Base-by-base conservation (phyloP, 2,329 filamentous ascomycete species). In the Aspergillus calidoustus region DNA sequence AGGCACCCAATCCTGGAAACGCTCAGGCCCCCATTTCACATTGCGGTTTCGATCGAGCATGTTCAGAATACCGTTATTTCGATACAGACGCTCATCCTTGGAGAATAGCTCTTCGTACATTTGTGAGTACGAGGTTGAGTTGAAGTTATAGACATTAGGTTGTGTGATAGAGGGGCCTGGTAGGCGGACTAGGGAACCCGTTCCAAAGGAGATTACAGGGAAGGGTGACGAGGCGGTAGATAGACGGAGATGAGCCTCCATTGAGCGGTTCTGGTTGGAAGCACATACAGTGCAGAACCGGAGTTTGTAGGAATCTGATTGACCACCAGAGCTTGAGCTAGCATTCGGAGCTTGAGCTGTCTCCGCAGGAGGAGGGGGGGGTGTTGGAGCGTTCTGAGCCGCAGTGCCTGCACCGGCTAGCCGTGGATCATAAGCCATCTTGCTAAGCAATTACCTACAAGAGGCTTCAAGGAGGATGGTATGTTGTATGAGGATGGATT, bases 251-350 rank as follows among this genome's bases (percentile, higher is more conserved):
- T 99, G 95, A n/a, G 94, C 94, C 84, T 98, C 95, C 95, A 99
- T 98, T n/a, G 92, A 96, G 87, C 95, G 89, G 74, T 99, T 99
- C 78, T 99, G 93, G 72, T 99, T 99, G 72, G 93, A 97, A 7
- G 95, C 95, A 79, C 95, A 99, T n/a, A 99, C 94, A 3, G 95
- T 98, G 82, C 93, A 97, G 79, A 98, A 97, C 74, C 91, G 96
- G 64, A 99, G 86, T 79, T 95, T 97, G 84, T 89, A 97, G 56
- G 84, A 86, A n/a, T 81, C 81, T 28, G 60, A 7, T 23, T 60
- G 41, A 44, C 58, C 50, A 23, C 46, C n/a, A 7, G 53, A 22
- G 59, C 43, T 56, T 31, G 43, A 30, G 46, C 19, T 60, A 31
- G 50, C 49, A 28, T 31, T 52, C 28, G 57, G 30, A 81, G 74